A percentile compares a stretch with the other conserved stretches of the same genome.
These are phyloP conservation scores for Auxenochlorella protothecoides DNA, from an alignment of 139 green algal genomes.

Conservation along the genomic window DNA sequence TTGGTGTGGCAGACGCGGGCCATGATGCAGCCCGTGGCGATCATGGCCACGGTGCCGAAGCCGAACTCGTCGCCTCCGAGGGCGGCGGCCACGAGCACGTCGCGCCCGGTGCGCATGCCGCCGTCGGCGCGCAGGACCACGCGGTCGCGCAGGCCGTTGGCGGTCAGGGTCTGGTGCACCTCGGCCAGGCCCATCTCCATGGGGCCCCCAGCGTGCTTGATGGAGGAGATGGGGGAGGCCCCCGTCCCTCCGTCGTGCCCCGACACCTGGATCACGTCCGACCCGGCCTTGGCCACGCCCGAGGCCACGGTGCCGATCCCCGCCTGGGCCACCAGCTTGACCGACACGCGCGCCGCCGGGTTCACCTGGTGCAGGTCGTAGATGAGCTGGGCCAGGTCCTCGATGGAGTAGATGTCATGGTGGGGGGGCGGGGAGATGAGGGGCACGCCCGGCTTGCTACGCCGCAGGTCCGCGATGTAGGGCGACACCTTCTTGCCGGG, in stretches of 20 bases:
- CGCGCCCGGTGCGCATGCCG: constrained; percentile 80
- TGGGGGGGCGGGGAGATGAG: constrained; percentile 97
- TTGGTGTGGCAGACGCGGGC: constrained; percentile 99
- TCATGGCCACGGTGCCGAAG: constrained; percentile 97
- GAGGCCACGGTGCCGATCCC: constrained; percentile 95
- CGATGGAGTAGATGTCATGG: constrained; percentile 99
- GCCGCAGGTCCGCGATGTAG: constrained; percentile 91
- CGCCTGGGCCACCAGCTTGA: constrained; percentile 97
- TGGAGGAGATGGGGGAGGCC: constrained; percentile 89
- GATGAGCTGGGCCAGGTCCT: constrained; percentile 99
- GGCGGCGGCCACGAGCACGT: constrained; percentile 82
- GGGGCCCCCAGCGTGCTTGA: constrained; percentile 97
- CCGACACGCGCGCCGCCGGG: constrained; percentile 76
- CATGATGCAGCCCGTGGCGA: constrained; percentile 99
- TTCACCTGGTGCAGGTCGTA: constrained; percentile 88
- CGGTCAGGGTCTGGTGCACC: constrained; percentile 67
- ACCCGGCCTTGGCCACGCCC: constrained; percentile 97
- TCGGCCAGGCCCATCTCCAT: constrained; percentile 94
- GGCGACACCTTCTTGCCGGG: constrained; percentile 89
- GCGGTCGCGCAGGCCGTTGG: constrained; percentile 88
- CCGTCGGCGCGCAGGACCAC: constrained; percentile 90
- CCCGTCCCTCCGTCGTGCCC: constrained; percentile 97
- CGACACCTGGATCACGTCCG: constrained; percentile 94
- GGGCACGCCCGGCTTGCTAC: constrained; percentile 94
- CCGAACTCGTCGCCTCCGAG: constrained; percentile 96